These are phyloP conservation scores for Torulaspora indica DNA, from an alignment of 805 yeast genomes.

Conservation along the genomic window DNA sequence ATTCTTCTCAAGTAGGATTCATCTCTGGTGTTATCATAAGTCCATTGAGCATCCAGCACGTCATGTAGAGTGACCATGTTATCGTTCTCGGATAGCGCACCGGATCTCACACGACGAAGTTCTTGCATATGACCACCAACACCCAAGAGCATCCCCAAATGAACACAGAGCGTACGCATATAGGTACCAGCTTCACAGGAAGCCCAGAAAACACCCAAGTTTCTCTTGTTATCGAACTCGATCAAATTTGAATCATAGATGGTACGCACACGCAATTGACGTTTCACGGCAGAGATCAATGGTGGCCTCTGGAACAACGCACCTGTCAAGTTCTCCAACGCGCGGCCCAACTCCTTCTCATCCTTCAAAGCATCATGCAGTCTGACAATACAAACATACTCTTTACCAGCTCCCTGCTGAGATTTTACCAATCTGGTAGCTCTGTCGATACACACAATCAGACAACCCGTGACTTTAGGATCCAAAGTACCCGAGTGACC, in stretches of 20 bases:
- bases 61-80: slow-evolving; percentile 94
- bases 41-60: slow-evolving; percentile 97
- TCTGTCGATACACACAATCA: slow-evolving; percentile 95
- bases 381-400: slow-evolving; percentile 96
- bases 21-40: slow-evolving; percentile 94
- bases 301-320: slow-evolving; percentile 99
- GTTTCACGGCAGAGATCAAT: slow-evolving; percentile 95
- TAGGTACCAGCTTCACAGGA: slow-evolving; percentile 99
- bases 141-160: slow-evolving; percentile 95
- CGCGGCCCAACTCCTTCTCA: slow-evolving; percentile 80
- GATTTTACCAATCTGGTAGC: slow-evolving; percentile 97
- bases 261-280: slow-evolving; percentile 97
- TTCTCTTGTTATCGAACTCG: slow-evolving; percentile 95
- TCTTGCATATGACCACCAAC: slow-evolving; percentile 99
- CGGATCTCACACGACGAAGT: slow-evolving; percentile 97
- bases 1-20: slow-evolving; percentile 92
- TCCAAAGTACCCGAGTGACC: slow-evolving; percentile 99
- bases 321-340: slow-evolving; percentile 93
- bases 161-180: slow-evolving; percentile 99
- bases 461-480: slow-evolving; percentile 98
- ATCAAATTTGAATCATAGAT: slow-evolving; percentile 93
- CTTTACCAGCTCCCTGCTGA: slow-evolving; percentile 99
- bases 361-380: slow-evolving; percentile 90
- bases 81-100: slow-evolving; percentile 88
- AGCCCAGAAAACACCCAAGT: slow-evolving; percentile 98